These are phyloP conservation scores for Amoeboaphelidium protococcarum DNA, from an alignment of 371 early-diverging fungal genomes.

Conservation along the genomic window DNA sequence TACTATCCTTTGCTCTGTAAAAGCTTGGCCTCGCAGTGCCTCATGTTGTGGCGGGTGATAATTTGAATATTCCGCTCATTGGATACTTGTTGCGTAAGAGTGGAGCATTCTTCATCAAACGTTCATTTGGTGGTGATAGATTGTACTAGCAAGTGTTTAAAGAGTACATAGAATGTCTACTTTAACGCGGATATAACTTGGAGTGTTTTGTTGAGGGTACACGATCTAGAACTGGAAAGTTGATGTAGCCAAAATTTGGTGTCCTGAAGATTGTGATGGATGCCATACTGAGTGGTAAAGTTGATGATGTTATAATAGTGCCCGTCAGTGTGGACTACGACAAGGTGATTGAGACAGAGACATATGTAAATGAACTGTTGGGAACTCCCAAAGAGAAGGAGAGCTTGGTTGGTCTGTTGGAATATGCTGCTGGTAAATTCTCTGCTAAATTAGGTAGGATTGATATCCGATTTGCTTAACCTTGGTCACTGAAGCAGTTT, in stretches of 20 bases:
- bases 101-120: slow-evolving; percentile 45
- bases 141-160: slow-evolving; percentile 38
- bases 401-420: slow-evolving; percentile 22
- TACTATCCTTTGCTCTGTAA: slow-evolving; percentile 51
- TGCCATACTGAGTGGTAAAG: slow-evolving; percentile 26
- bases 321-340: slow-evolving; percentile 70
- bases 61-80: slow-evolving; percentile 15
- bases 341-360: slow-evolving; percentile 50
- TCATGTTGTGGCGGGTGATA: slow-evolving; percentile 68
- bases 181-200: slow-evolving; percentile 37
- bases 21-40: slow-evolving; percentile 53
- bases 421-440: not conserved
- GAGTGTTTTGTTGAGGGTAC: slow-evolving; percentile 72
- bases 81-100: not conserved
- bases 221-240: slow-evolving; percentile 39
- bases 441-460: slow-evolving; percentile 2
- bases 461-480: slow-evolving; percentile 43
- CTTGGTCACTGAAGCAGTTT: slow-evolving; percentile 38
- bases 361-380: slow-evolving; percentile 44
- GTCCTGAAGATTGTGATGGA: slow-evolving; percentile 53
- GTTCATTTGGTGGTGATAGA: slow-evolving; percentile 49
- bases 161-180: slow-evolving; percentile 37
- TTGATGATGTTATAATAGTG: slow-evolving; percentile 40
- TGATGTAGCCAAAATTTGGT: slow-evolving; percentile 52
- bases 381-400: slow-evolving; percentile 64